phyloP scores from a whole-genome alignment of 805 yeast genomes.

The Komagataella ulmi region DNA sequence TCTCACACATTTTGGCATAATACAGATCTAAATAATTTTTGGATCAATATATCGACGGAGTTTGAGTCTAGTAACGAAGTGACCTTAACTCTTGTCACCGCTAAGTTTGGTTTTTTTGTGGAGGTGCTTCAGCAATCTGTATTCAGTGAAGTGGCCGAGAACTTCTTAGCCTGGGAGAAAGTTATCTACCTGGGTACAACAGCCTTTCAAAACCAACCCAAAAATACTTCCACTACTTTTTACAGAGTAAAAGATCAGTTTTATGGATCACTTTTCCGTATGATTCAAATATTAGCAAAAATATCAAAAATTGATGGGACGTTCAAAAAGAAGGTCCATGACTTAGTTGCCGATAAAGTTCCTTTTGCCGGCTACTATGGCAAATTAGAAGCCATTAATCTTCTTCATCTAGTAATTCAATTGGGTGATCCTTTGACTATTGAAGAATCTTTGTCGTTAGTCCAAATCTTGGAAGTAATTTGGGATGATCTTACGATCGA shows the following conservation, averaged over 20 bases:
- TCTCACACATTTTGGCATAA: slow-evolving; percentile 11
- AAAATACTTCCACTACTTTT: slow-evolving; percentile 15
- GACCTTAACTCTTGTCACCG: slow-evolving; percentile 9
- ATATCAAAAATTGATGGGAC: background rate
- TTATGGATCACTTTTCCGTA: slow-evolving; percentile 16
- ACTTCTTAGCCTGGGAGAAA: slow-evolving; percentile 6
- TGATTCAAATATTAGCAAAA: background rate
- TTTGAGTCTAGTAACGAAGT: slow-evolving; percentile 8
- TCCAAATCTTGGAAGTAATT: slow-evolving; percentile 20
- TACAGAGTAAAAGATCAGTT: slow-evolving; percentile 30
- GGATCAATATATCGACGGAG: slow-evolving; percentile 6
- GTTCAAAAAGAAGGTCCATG: background rate
- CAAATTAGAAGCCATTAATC: background rate
- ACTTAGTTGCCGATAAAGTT: background rate
- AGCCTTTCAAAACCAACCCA: slow-evolving; percentile 9
- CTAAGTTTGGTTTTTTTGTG: slow-evolving; percentile 13
- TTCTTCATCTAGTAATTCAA: background rate
- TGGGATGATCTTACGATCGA: slow-evolving; percentile 50
- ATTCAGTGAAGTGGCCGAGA: slow-evolving; percentile 10
- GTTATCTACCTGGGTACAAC: slow-evolving; percentile 10
- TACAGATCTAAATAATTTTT: slow-evolving; percentile 10
- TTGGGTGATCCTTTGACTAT: background rate
- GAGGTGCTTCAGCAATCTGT: slow-evolving; percentile 10
- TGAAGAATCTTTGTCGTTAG: slow-evolving; percentile 13
- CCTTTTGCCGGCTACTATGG: background rate